Conservation (phyloP, 2,329 filamentous ascomycete genomes). For the Tolypocladium ovalisporum region DNA sequence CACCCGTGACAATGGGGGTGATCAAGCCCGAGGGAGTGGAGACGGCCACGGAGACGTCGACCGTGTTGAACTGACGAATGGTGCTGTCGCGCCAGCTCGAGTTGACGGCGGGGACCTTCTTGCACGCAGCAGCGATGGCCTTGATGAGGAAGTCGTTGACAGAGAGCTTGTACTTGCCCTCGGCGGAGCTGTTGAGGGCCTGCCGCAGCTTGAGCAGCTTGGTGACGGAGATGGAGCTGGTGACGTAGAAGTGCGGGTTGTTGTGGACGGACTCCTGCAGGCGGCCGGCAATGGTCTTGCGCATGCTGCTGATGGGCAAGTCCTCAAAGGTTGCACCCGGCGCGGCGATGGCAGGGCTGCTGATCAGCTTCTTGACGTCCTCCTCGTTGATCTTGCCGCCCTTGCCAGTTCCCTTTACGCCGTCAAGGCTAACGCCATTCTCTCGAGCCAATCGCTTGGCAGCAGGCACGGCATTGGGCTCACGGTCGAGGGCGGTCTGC, state of each 20-base stretch:
- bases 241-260: constrained; percentile 98
- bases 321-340: constrained; percentile 68
- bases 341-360: constrained; percentile 41
- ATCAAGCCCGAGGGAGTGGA: constrained; percentile 89
- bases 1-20: constrained; percentile 91
- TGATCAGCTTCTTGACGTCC: constrained; percentile 80
- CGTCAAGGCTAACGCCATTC: constrained; percentile 65
- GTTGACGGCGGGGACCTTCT: constrained; percentile 93
- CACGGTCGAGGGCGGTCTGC: constrained; percentile 73
- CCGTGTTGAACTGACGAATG: constrained; percentile 87
- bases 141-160: constrained; percentile 99
- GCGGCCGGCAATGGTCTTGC: constrained; percentile 91
- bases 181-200: constrained; percentile 77
- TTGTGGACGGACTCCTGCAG: constrained; percentile 79
- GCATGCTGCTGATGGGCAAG: constrained; percentile 79
- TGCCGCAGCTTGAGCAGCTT: constrained; percentile 95
- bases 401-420: constrained; percentile 78
- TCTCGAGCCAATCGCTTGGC: constrained; percentile 78
- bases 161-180: constrained; percentile 98
- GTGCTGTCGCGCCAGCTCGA: constrained; percentile 84
- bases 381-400: constrained; percentile 82
- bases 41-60: constrained; percentile 92
- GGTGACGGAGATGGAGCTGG: constrained; percentile 76
- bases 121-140: constrained; percentile 76
- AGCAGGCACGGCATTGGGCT: constrained; percentile 59